Base-by-base conservation (phyloP, 163 green algal species). In the Prototheca cutis region DNA sequence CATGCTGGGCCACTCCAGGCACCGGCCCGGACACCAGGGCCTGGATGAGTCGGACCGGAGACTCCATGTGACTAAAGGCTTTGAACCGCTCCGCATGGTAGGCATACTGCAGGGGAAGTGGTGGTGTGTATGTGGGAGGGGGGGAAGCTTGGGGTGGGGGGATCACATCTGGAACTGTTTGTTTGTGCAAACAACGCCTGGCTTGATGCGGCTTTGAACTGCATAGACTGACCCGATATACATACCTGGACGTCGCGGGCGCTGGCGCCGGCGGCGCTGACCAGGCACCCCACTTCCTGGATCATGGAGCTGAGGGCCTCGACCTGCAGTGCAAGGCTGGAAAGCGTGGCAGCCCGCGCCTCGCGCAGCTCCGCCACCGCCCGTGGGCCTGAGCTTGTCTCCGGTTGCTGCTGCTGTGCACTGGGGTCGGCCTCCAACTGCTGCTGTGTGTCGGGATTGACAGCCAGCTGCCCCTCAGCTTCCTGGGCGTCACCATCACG, bases 51-150 rank as follows among this genome's bases (percentile, higher is more conserved):
- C 67, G 68, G 0, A 69, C 74, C 15, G 80, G 80, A 4, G 80
- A 87, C 58, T 87, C 65, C 7, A 87, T 53, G 40, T 86, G 79
- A 4, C 71, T 63, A 40, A 79, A 82, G 3, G 53, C 68, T 3
- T 55, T 28, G 56, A 84, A 80, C 36, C 72, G 69, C 10, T 83
- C 65, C 13, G 61, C 39, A 29, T 84, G 79, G 55, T 76, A 80
- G 28, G 79, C 62, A 13, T 68, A 68, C 70, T 86, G 71, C 29
- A 47, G 2, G 36, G 7, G 17, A 58, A 45, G 13, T 8, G 8
- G 36, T 45, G 8, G 8, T 45, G 36, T 8, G 36, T 8, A 45
- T 21, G 36, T 8, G 36, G 36, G 13, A 8, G 36, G 36, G 36
- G 36, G 13, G 13, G 36, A 45, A 13, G 36, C 13, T 21, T n/a